Base-by-base conservation (phyloP, 768 basidiomycete species). In the Lentinus tigrinus region DNA sequence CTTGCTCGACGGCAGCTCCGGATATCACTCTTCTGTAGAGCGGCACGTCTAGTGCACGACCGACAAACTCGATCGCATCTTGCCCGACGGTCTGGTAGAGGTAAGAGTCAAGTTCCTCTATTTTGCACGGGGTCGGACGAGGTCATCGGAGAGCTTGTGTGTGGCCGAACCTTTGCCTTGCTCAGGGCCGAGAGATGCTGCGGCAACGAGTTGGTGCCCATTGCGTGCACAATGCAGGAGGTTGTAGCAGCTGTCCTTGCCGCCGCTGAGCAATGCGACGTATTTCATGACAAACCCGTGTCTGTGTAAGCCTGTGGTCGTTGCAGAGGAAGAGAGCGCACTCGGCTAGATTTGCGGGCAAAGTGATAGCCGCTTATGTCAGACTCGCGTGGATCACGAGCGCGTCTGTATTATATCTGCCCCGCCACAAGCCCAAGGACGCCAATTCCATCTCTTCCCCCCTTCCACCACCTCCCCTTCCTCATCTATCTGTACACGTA, bases 71-170 rank as follows among this genome's bases (percentile, higher is more conserved):
- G 57, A 98, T 88, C 17, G 93, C 93, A 56, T 94, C 92, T 69
- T 98, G 95, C 1, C 95, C 97, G 26, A 99, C 95, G n/a, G 96
- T 98, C 72, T 99, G 97, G 73, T 98, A 99, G 72, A 99, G 80
- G 75, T 94, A 98, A 23, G 95, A 98, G 73, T 99, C 95, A 67
- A 98, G 84, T 78, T 99, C 97, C 78, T 98, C 97, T 97, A 72
- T n/a, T 43, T 60, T 53, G 47, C 50, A 60, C 58, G 64, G 64
- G 52, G 63, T 56, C 26, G 61, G 63, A 47, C 48, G 24, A 36
- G 6, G 23, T 48, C 64, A 67, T 63, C 61, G 52, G 36, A 65
- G 53, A 54, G 17, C 17, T n/a, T 47, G 57, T 57, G 42, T 46
- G 16, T 23, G 24, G 57, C 23, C 58, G 67, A 65, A 95, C 96